Evolutionary conservation across 1,284 basidiomycete species (phyloP).

Genomic region (Phylloboletellus chloephorus): DNA sequence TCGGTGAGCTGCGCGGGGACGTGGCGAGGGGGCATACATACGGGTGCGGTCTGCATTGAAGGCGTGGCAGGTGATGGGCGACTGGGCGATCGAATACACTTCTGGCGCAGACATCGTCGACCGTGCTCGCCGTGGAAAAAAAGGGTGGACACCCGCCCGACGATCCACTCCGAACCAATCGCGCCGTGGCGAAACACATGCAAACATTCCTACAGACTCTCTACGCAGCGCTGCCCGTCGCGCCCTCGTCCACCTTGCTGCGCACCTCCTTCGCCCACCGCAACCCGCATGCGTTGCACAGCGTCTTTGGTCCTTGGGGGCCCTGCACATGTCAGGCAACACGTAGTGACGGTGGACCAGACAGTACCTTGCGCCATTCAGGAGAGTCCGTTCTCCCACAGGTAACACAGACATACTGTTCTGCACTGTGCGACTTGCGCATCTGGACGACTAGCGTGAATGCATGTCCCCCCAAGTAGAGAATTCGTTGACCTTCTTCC

Average conservation of each 20-base stretch:
- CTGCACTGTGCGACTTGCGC: conserved; percentile 48
- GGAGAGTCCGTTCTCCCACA: conserved; percentile 79
- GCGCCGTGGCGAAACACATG: too few species aligned
- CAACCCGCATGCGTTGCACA: conserved; percentile 84
- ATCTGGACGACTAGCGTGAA: conserved; percentile 20
- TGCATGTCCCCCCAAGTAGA: neutral
- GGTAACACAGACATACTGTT: conserved; percentile 71
- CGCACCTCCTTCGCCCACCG: conserved; percentile 74
- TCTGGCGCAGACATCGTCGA: conserved; percentile 72
- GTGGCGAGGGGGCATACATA: conserved; percentile 49
- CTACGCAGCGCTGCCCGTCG: conserved; percentile 16
- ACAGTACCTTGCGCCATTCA: conserved; percentile 73
- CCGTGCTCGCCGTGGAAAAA: too few species aligned
- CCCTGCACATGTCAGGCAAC: conserved; percentile 43
- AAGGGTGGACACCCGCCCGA: neutral
- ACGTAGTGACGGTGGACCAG: conserved; percentile 3
- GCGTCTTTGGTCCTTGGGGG: conserved; percentile 76
- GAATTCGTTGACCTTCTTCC: conserved; percentile 38
- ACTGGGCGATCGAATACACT: conserved; percentile 73
- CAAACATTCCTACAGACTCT: neutral
- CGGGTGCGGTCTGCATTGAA: conserved; percentile 89
- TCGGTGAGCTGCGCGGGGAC: conserved; percentile 8
- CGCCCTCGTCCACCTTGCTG: conserved; percentile 36
- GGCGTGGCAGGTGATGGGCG: conserved; percentile 85
- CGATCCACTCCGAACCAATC: too few species aligned